phyloP scores from a whole-genome alignment of 208 protist genomes.

The Spongospora subterranea region DNA sequence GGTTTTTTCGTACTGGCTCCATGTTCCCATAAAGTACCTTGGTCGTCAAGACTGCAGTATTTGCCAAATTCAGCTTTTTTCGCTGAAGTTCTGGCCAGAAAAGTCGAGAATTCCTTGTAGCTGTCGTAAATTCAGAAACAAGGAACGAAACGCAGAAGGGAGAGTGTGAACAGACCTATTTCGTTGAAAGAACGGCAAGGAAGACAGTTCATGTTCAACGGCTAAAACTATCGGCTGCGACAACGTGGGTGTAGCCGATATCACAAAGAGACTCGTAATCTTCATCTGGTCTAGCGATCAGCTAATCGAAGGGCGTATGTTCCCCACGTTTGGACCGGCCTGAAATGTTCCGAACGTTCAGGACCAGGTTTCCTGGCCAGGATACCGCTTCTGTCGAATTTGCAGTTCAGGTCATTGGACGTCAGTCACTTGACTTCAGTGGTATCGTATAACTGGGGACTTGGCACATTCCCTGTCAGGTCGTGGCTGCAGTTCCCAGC shows the following conservation, averaged over 20 bases:
- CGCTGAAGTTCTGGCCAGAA: not conserved
- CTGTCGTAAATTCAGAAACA: not conserved
- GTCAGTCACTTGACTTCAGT: too few relatives aligned
- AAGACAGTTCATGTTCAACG: not conserved
- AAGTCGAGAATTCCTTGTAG: not conserved
- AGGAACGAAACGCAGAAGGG: not conserved
- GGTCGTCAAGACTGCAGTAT: conserved; percentile 19
- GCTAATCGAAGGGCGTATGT: too few relatives aligned
- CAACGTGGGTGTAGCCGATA: conserved; percentile 22
- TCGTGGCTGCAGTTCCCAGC: too few relatives aligned
- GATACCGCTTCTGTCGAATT: too few relatives aligned
- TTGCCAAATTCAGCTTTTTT: conserved; percentile 8
- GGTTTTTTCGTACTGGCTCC: not conserved
- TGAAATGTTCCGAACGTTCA: too few relatives aligned
- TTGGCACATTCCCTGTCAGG: too few relatives aligned
- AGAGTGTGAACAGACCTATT: not conserved
- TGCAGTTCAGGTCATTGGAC: too few relatives aligned
- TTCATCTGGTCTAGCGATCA: too few relatives aligned
- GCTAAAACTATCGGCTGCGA: not conserved
- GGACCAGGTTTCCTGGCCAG: too few relatives aligned
- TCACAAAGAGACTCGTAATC: not conserved
- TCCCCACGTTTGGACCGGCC: too few relatives aligned
- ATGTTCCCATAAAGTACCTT: not conserved
- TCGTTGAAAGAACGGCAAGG: conserved; percentile 7
- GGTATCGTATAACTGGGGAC: too few relatives aligned